Base-by-base conservation (phyloP, 805 yeast species). In the Ogataea pilisensis region DNA sequence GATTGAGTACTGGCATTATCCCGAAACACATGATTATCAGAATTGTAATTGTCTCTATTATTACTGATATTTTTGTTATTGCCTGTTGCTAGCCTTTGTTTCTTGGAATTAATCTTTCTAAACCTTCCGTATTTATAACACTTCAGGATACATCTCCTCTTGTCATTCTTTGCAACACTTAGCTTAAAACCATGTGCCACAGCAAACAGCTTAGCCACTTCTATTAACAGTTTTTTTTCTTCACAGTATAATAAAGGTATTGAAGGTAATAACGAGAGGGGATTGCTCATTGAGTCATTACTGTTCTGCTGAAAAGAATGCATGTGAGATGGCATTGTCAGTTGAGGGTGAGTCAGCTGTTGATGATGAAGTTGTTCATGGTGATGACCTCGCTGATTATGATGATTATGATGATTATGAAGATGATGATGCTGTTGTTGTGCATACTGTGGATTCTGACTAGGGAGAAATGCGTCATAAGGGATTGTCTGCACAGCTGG, bases 81-180 rank as follows among this genome's bases (percentile, higher is more conserved):
- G n/a, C n/a, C n/a, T n/a, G n/a, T n/a, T n/a, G n/a, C n/a, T n/a
- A n/a, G n/a, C n/a, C n/a, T n/a, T n/a, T n/a, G n/a, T n/a, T 14
- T 26, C 8, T 28, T 28, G 12, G 18, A 13, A 16, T 18, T 19
- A 5, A 31, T 1, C n/a, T 22, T 4, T 24, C 12, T 27, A 19
- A 18, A 12, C 20, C 40, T 39, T 8, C 38, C 31, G 31, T 54
- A 55, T 29, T 44, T 50, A 2, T 41, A 43, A 28, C 61, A 57
- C 16, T 50, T 37, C 34, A 57, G 27, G 1, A 57, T 55, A 13
- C 53, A 53, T 34, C 61, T 42, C 26, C 52, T 45, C 20, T 39
- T 42, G 36, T 57, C 61, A 39, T 57, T 57, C 33, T 48, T 57
- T 18, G 51, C 46, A 2, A 45, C 50, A 8, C 55, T 59, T 12